These are phyloP conservation scores for Heliamphora exappendiculata DNA, from an alignment of 148 eudicot genomes.

Conservation along the genomic window DNA sequence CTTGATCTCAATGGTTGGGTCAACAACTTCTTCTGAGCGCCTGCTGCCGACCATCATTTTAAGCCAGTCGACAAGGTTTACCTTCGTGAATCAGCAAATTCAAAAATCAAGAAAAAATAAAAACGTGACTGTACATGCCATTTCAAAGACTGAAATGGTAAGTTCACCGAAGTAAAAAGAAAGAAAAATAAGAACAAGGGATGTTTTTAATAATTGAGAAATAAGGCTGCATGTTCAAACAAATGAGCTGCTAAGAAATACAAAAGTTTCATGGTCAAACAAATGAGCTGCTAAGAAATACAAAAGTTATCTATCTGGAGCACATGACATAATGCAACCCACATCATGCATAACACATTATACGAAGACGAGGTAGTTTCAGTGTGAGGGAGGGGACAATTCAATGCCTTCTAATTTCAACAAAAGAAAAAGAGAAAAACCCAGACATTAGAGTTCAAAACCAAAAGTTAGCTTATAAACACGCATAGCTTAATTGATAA, in stretches of 20 bases:
- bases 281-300: background rate
- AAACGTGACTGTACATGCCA: background rate
- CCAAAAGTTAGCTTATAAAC: background rate
- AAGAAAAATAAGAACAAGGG: background rate
- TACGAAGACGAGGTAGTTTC: background rate
- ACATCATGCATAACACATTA: background rate
- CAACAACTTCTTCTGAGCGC: conserved; percentile 86
- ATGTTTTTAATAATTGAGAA: background rate
- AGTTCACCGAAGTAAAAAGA: background rate
- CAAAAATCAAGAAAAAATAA: conserved; percentile 3
- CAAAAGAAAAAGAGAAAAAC: no score
- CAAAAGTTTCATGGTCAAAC: background rate
- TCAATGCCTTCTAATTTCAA: background rate
- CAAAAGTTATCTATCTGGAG: background rate
- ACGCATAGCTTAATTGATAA: background rate
- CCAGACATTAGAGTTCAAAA: background rate
- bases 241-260: background rate
- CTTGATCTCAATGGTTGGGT: conserved; percentile 51
- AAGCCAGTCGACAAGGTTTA: conserved; percentile 89
- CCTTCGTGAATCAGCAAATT: conserved; percentile 33
- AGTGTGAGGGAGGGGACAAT: background rate
- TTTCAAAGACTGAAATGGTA: background rate
- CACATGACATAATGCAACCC: background rate
- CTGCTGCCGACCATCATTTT: conserved; percentile 79
- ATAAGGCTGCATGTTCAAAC: background rate